phyloP scores from a whole-genome alignment of 2,329 filamentous ascomycete species.

The Mycogone perniciosa region DNA sequence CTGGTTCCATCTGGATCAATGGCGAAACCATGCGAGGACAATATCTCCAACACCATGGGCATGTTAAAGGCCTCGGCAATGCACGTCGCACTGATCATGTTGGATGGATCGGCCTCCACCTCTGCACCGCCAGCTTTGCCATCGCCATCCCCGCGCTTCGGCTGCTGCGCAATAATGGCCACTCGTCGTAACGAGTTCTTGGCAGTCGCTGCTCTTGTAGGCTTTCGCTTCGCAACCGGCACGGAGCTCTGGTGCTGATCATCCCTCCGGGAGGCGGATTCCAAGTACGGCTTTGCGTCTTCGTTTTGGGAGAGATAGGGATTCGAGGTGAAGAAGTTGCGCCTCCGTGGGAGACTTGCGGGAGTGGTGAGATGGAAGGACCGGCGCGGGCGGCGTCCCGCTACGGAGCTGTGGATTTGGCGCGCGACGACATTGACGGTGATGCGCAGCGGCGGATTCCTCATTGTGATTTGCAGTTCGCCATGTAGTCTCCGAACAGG shows the following conservation, averaged over 20 bases:
- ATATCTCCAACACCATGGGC: constrained; percentile 50
- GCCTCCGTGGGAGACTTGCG: constrained; percentile 44
- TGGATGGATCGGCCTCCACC: constrained; percentile 32
- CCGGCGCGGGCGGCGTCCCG: constrained; percentile 24
- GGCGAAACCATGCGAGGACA: constrained; percentile 52
- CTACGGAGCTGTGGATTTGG: constrained; percentile 24
- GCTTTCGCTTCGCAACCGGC: constrained; percentile 38
- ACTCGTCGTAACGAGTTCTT: constrained; percentile 78
- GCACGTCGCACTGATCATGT: constrained; percentile 52
- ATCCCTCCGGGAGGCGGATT: constrained; percentile 16
- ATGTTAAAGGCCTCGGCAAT: constrained; percentile 60
- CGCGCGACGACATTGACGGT: constrained; percentile 25
- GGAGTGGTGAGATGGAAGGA: constrained; percentile 42
- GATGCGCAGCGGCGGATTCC: constrained; percentile 26
- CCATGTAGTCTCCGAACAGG: constrained; percentile 17
- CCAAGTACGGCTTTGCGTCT: constrained; percentile 16
- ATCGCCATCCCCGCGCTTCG: constrained; percentile 32
- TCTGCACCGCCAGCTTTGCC: constrained; percentile 21
- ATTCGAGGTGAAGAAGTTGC: constrained; percentile 62
- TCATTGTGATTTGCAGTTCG: constrained; percentile 25
- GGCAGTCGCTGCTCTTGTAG: constrained; percentile 38
- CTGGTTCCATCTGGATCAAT: constrained; percentile 56
- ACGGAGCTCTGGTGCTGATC: constrained; percentile 9
- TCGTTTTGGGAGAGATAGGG: constrained; percentile 39
- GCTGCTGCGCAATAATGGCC: constrained; percentile 73